Percentiles rank a stretch among this genome's conserved stretches.
These are phyloP conservation scores for Backusella liffmaniae DNA, from an alignment of 192 early-diverging fungal species.

Conservation along the genomic window DNA sequence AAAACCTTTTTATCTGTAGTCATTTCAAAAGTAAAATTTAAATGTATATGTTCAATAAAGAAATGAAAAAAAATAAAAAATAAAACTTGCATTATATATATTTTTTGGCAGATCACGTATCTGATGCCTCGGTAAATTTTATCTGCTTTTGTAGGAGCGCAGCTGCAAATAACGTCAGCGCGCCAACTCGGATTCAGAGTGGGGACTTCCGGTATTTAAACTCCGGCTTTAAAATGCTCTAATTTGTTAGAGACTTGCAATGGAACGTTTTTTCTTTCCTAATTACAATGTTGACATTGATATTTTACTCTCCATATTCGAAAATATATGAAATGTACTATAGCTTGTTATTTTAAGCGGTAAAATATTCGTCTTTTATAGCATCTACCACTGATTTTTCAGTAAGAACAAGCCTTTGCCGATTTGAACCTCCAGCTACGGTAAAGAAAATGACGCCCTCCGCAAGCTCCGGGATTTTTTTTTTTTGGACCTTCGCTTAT, in stretches of 20 bases:
- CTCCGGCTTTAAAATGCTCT: not conserved
- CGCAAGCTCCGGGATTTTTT: too few species aligned
- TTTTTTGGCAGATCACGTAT: not conserved
- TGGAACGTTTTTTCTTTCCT: not conserved
- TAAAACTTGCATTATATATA: not conserved
- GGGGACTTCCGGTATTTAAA: not conserved
- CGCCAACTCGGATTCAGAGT: not conserved
- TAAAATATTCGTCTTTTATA: not conserved
- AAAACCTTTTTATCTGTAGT: conserved; percentile 17
- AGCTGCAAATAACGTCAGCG: not conserved
- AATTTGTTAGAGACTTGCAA: not conserved
- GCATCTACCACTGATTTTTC: too few species aligned
- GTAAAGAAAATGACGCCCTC: too few species aligned
- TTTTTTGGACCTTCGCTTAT: too few species aligned
- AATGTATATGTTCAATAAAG: not conserved
- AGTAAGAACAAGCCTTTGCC: too few species aligned
- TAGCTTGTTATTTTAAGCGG: not conserved
- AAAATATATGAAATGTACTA: not conserved
- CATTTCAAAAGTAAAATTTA: not conserved
- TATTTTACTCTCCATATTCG: not conserved
- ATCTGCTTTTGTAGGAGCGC: not conserved
- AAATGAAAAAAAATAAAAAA: not conserved
- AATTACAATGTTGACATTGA: not conserved
- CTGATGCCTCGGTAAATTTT: not conserved
- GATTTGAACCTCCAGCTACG: too few species aligned